Conservation (phyloP, 345 rosid genomes). For the Lepidium sativum region DNA sequence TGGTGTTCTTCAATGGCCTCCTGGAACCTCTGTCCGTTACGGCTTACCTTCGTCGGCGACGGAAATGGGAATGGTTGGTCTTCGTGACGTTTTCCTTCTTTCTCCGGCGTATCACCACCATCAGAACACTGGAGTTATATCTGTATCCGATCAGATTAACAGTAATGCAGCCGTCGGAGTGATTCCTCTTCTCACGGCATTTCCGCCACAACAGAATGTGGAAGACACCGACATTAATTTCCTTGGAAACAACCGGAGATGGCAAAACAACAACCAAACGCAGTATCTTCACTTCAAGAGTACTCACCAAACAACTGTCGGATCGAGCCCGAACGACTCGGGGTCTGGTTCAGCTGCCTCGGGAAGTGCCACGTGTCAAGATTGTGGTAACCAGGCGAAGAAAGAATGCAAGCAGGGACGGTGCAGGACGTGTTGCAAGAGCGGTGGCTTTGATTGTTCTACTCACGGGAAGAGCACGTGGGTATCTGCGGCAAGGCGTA, state of each 20-base stretch:
- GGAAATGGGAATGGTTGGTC: slow-evolving; percentile 84
- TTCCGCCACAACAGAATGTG: slow-evolving; percentile 33
- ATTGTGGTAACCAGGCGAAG: slow-evolving; percentile 98
- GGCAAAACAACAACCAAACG: slow-evolving; percentile 50
- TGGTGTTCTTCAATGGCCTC: slow-evolving; percentile 46
- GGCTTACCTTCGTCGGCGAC: slow-evolving; percentile 33
- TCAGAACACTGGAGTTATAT: slow-evolving; percentile 26
- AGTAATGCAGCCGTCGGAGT: slow-evolving; percentile 52
- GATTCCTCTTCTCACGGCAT: slow-evolving; percentile 60
- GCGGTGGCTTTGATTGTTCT: slow-evolving; percentile 81
- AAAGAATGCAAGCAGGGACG: slow-evolving; percentile 78
- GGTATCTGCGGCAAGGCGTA: slow-evolving; percentile 85
- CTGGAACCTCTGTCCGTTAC: slow-evolving; percentile 42
- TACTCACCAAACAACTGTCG: slow-evolving; percentile 9
- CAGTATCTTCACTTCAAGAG: slow-evolving; percentile 38
- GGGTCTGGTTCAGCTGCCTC: slow-evolving; percentile 40
- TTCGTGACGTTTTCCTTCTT: slow-evolving; percentile 66
- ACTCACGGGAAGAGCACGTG: slow-evolving; percentile 99
- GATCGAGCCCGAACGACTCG: slow-evolving; percentile 19
- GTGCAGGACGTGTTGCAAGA: slow-evolving; percentile 92
- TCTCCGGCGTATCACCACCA: slow-evolving; percentile 66
- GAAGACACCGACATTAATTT: slow-evolving; percentile 39
- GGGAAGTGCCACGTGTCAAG: slow-evolving; percentile 74
- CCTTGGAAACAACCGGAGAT: slow-evolving; percentile 39
- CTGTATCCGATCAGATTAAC: slow-evolving; percentile 31